Percentiles rank a stretch among this genome's conserved stretches.
Conservation (phyloP, 2,329 filamentous ascomycete species). For the Thielaviopsis punctulata region DNA sequence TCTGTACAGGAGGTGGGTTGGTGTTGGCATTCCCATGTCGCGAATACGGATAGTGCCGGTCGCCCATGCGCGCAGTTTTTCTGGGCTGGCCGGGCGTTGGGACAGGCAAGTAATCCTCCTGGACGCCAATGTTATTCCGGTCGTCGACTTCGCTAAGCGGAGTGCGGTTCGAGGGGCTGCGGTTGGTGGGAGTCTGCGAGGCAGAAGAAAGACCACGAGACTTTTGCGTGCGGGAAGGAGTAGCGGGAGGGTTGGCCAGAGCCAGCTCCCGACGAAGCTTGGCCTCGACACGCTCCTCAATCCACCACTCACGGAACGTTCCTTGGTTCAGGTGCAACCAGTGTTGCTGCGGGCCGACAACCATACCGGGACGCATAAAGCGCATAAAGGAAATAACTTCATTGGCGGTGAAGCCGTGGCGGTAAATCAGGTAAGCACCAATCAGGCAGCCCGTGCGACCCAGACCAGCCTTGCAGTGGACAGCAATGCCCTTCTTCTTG, state of each 20-base stretch:
- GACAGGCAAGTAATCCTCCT: conserved; percentile 83
- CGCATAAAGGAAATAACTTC: conserved; percentile 97
- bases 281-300: conserved; percentile 67
- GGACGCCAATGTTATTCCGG: conserved; percentile 44
- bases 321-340: conserved; percentile 97
- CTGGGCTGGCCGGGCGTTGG: conserved; percentile 91
- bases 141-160: conserved; percentile 95
- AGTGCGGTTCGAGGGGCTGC: conserved; percentile 54
- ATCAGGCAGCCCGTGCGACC: conserved; percentile 92
- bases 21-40: conserved; percentile 27
- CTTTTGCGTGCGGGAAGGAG: conserved; percentile 45
- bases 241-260: conserved; percentile 35
- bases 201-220: conserved; percentile 46
- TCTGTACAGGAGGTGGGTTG: conserved; percentile 25
- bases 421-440: conserved; percentile 92
- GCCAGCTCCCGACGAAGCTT: conserved; percentile 44
- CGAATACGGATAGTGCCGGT: conserved; percentile 58
- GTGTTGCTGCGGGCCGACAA: conserved; percentile 94
- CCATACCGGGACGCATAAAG: conserved; percentile 98
- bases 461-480: conserved; percentile 95
- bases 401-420: conserved; percentile 91
- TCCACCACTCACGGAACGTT: conserved; percentile 97
- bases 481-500: conserved; percentile 82
- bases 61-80: conserved; percentile 58
- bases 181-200: conserved; percentile 71